phyloP scores from a whole-genome alignment of 2,329 filamentous ascomycete genomes.

The Monilinia laxa region DNA sequence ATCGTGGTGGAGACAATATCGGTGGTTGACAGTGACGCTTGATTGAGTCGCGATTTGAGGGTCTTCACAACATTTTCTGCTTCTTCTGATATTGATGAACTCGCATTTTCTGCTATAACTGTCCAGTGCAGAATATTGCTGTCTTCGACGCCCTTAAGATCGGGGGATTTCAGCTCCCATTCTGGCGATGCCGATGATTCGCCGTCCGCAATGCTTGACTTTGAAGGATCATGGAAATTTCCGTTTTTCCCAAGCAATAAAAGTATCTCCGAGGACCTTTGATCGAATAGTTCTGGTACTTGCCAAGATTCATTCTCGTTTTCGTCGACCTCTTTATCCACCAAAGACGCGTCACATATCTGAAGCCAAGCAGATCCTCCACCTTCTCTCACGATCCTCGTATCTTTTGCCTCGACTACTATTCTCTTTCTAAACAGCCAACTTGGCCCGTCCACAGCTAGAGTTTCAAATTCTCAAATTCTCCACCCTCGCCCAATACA shows the following conservation, averaged over 20 bases:
- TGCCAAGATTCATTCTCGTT: constrained; percentile 43
- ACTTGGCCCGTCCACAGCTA: constrained; percentile 77
- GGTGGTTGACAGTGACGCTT: constrained; percentile 41
- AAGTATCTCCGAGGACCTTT: constrained; percentile 49
- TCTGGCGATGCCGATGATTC: background rate
- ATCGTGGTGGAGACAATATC: constrained; percentile 60
- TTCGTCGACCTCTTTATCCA: constrained; percentile 46
- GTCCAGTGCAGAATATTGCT: constrained; percentile 30
- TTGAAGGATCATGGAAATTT: background rate
- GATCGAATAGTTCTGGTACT: constrained; percentile 66
- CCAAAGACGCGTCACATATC: constrained; percentile 54
- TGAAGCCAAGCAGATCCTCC: constrained; percentile 76
- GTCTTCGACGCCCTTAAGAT: background rate
- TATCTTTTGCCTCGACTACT: constrained; percentile 55
- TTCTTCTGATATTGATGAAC: constrained; percentile 47
- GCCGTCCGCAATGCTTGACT: background rate
- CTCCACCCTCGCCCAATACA: constrained; percentile 86
- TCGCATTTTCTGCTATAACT: constrained; percentile 18
- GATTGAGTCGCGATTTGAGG: constrained; percentile 46
- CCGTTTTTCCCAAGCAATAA: constrained; percentile 18
- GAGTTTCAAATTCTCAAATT: constrained; percentile 91
- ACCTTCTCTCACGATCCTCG: constrained; percentile 60
- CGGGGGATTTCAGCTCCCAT: constrained; percentile 8
- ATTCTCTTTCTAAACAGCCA: constrained; percentile 72
- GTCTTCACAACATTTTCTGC: constrained; percentile 49